A percentile compares a stretch with the other conserved stretches of the same genome.
Conservation (phyloP, 495 filamentous ascomycete genomes). For the Penicillium desertorum region DNA sequence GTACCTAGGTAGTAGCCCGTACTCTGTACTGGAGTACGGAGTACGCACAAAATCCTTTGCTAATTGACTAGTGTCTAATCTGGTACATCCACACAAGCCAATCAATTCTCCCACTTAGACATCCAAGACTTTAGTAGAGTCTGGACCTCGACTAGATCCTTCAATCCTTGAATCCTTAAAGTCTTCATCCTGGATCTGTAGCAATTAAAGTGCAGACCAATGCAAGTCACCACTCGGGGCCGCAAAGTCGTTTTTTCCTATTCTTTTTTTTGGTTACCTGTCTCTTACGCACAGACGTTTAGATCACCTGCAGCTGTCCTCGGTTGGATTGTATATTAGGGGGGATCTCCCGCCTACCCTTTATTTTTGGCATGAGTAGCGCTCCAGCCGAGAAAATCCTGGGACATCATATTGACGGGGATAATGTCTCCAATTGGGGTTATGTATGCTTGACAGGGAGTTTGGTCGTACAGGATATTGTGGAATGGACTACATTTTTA, state of each 20-base stretch:
- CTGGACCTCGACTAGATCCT: constrained; percentile 1
- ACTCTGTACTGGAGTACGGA: too few species aligned
- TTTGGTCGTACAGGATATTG: neutral
- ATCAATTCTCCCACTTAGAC: neutral
- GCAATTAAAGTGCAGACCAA: constrained; percentile 4
- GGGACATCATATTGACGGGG: neutral
- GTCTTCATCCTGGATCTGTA: neutral
- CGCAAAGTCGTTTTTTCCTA: neutral
- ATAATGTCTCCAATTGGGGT: neutral
- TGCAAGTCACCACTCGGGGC: constrained; percentile 4
- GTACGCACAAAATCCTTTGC: neutral
- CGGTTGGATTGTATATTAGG: neutral
- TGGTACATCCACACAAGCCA: neutral
- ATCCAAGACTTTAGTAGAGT: neutral
- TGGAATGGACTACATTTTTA: neutral
- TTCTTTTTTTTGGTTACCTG: neutral
- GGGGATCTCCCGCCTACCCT: constrained; percentile 1
- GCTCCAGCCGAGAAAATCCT: constrained; percentile 1
- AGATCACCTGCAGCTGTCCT: constrained; percentile 8
- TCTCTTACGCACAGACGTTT: constrained; percentile 5
- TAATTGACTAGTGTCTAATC: constrained; percentile 1
- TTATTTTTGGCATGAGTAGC: constrained; percentile 2
- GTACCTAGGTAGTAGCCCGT: too few species aligned
- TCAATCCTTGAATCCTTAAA: neutral
- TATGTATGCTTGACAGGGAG: neutral